Evolutionary conservation across 495 filamentous ascomycete genomes (phyloP).

Genomic region (Xylaria sp.): DNA sequence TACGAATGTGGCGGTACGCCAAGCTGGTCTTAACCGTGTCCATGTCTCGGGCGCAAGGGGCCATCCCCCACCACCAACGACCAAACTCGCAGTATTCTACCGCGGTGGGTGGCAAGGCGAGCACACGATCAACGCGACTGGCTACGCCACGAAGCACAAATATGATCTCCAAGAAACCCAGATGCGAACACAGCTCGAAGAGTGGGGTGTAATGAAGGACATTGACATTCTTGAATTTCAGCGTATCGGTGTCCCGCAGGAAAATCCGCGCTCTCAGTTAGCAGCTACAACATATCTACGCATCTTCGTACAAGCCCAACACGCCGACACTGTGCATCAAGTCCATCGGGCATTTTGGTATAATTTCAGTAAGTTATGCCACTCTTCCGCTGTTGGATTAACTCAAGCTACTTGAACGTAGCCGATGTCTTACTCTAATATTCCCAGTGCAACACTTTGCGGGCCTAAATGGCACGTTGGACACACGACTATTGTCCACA

Average conservation of each 20-base stretch:
- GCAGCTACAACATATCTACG: constrained; percentile 40
- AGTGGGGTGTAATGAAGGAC: constrained; percentile 26
- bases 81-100: constrained; percentile 60
- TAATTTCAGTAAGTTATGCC: constrained; percentile 22
- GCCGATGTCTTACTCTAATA: background rate
- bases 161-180: constrained; percentile 50
- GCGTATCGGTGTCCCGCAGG: constrained; percentile 38
- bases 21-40: constrained; percentile 53
- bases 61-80: constrained; percentile 59
- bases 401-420: background rate
- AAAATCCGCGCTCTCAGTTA: constrained; percentile 41
- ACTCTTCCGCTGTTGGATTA: background rate
- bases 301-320: constrained; percentile 43
- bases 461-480: constrained; percentile 36
- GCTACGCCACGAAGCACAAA: constrained; percentile 54
- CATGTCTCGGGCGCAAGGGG: constrained; percentile 53
- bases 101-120: constrained; percentile 56
- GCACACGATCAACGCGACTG: constrained; percentile 40
- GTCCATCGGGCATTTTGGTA: constrained; percentile 31
- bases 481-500: constrained; percentile 31
- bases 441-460: constrained; percentile 38
- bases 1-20: constrained; percentile 54
- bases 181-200: constrained; percentile 33
- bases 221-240: constrained; percentile 40
- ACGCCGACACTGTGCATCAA: constrained; percentile 17